These are phyloP conservation scores for Podaxis sp. DNA, from an alignment of 768 basidiomycete genomes.

Conservation along the genomic window DNA sequence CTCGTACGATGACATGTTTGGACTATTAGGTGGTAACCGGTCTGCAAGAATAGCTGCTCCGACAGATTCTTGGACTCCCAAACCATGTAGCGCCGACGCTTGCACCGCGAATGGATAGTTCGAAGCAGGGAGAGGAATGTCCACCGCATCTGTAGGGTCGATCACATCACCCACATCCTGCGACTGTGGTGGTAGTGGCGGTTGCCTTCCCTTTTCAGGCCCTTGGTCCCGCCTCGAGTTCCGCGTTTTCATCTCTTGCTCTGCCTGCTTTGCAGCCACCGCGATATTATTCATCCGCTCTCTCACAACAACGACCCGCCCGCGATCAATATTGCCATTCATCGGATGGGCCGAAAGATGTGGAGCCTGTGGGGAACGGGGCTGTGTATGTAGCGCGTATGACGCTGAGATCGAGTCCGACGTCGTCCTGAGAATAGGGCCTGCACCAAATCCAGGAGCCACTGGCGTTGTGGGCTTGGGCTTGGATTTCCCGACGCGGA, in stretches of 20 bases:
- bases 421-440: conserved; percentile 60
- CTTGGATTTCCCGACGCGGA: conserved; percentile 66
- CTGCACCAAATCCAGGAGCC: conserved; percentile 17
- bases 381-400: conserved; percentile 31
- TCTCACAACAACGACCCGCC: conserved; percentile 79
- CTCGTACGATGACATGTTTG: conserved; percentile 54
- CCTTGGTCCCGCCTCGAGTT: conserved; percentile 47
- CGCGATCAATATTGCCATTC: conserved; percentile 24
- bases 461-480: conserved; percentile 61
- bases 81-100: conserved; percentile 68
- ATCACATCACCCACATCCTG: conserved; percentile 56
- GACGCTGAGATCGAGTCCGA: conserved; percentile 60
- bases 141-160: conserved; percentile 84
- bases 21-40: conserved; percentile 61
- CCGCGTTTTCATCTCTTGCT: conserved; percentile 66
- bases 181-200: neutral
- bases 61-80: conserved; percentile 74
- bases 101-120: conserved; percentile 75
- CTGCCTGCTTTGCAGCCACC: conserved; percentile 72
- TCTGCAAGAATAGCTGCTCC: conserved; percentile 78
- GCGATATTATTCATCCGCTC: conserved; percentile 76
- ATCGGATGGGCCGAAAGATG: conserved; percentile 32
- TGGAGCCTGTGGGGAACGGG: conserved; percentile 34
- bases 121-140: conserved; percentile 69
- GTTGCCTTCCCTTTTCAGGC: conserved; percentile 35